Percentiles rank a stretch among this genome's conserved stretches.
These are phyloP conservation scores for Eustoma russellianum DNA, from an alignment of 257 asterid species.

Conservation along the genomic window DNA sequence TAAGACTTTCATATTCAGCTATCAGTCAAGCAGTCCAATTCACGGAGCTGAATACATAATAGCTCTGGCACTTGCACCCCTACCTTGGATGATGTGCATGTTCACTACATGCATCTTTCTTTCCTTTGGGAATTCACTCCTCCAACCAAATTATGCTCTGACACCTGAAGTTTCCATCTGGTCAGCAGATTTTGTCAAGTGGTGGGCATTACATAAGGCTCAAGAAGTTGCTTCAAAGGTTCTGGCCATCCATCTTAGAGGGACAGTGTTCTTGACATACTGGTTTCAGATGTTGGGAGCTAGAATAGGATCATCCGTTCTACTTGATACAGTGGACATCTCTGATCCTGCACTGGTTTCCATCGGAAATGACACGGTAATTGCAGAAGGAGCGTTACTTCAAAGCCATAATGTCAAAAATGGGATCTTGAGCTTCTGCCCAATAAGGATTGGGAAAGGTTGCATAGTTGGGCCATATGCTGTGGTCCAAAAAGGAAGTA, in stretches of 20 bases:
- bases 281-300: slow-evolving; percentile 70
- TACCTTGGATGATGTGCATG: slow-evolving; percentile 60
- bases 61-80: slow-evolving; percentile 45
- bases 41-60: slow-evolving; percentile 34
- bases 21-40: slow-evolving; percentile 11
- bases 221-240: slow-evolving; percentile 62
- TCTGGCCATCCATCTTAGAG: slow-evolving; percentile 61
- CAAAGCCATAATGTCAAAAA: slow-evolving; percentile 65
- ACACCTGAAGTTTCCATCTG: slow-evolving; percentile 43
- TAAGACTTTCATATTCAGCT: slow-evolving; percentile 23
- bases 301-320: slow-evolving; percentile 54
- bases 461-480: slow-evolving; percentile 57
- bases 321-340: slow-evolving; percentile 53
- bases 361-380: slow-evolving; percentile 46
- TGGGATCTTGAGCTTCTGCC: slow-evolving; percentile 46
- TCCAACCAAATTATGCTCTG: slow-evolving; percentile 62
- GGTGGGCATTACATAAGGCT: slow-evolving; percentile 79
- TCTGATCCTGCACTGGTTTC: slow-evolving; percentile 66
- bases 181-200: slow-evolving; percentile 53
- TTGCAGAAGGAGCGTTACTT: slow-evolving; percentile 64
- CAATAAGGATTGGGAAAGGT: slow-evolving; percentile 45
- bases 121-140: slow-evolving; percentile 48
- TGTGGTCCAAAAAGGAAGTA: slow-evolving; percentile 55
- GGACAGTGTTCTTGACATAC: slow-evolving; percentile 55
- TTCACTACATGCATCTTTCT: slow-evolving; percentile 44